Conservation (phyloP, 495 filamentous ascomycete genomes). For the Neurospora sp. region DNA sequence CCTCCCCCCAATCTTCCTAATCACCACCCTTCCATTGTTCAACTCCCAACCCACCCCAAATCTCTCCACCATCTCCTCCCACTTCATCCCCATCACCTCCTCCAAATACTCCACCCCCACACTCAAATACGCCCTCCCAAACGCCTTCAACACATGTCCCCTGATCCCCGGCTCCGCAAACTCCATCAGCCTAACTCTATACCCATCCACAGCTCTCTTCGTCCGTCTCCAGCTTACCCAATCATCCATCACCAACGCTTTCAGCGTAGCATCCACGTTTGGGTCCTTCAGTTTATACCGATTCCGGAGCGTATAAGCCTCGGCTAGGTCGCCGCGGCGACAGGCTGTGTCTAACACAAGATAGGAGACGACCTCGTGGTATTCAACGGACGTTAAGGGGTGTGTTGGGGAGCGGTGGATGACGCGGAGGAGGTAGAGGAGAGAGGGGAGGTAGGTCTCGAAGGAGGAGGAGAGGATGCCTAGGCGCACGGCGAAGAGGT, state of each 20-base stretch:
- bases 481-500: constrained; percentile 73
- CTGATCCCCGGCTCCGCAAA: constrained; percentile 63
- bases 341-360: constrained; percentile 83
- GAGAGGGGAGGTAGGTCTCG: constrained; percentile 83
- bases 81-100: constrained; percentile 46
- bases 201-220: constrained; percentile 62
- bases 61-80: constrained; percentile 55
- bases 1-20: constrained; percentile 44
- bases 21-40: constrained; percentile 51
- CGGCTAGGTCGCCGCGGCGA: constrained; percentile 61
- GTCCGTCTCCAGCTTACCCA: constrained; percentile 70
- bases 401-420: constrained; percentile 44
- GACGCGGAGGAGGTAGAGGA: constrained; percentile 62
- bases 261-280: constrained; percentile 55
- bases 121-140: constrained; percentile 71
- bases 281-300: constrained; percentile 47
- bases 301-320: constrained; percentile 56
- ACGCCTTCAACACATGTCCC: constrained; percentile 66
- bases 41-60: constrained; percentile 75
- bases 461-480: constrained; percentile 68
- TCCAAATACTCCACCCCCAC: constrained; percentile 58
- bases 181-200: constrained; percentile 67
- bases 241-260: constrained; percentile 66
- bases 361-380: constrained; percentile 70
- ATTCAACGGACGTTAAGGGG: constrained; percentile 50